These are phyloP conservation scores for Chenopodium quinoa DNA, from an alignment of 148 eudicot genomes.

Conservation along the genomic window DNA sequence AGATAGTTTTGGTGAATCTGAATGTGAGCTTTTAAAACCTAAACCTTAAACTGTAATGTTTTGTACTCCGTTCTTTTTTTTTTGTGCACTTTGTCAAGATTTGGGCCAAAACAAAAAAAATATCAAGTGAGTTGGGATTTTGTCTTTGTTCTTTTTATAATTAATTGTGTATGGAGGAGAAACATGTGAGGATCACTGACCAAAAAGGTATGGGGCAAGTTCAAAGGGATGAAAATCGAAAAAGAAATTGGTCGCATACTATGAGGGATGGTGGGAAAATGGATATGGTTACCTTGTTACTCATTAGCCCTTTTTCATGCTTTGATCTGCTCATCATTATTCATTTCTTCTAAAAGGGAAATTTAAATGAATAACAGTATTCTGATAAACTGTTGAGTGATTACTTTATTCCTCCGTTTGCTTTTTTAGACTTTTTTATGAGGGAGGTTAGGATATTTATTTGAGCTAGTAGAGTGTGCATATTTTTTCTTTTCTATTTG, in stretches of 20 bases:
- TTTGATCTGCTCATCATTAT: background rate
- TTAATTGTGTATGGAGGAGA: too few relatives aligned
- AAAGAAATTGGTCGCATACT: too few relatives aligned
- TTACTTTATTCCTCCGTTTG: background rate
- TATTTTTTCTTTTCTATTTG: background rate
- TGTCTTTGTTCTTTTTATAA: too few relatives aligned
- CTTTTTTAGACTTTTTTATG: background rate
- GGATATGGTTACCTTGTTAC: background rate
- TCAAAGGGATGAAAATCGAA: too few relatives aligned
- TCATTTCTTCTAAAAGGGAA: background rate
- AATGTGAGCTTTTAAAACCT: conserved; percentile 50
- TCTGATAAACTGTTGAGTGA: background rate
- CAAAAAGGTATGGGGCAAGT: too few relatives aligned
- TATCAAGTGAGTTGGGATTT: too few relatives aligned
- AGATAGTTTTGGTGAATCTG: conserved; percentile 65
- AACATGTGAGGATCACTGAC: too few relatives aligned
- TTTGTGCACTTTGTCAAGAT: too few relatives aligned
- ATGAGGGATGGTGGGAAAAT: too few relatives aligned
- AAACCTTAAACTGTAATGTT: background rate
- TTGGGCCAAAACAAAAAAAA: too few relatives aligned
- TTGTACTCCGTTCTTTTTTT: too few relatives aligned
- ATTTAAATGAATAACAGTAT: background rate
- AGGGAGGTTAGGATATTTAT: background rate
- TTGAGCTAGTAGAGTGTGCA: background rate
- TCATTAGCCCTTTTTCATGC: background rate